Percentiles rank a stretch among this genome's conserved stretches.
Evolutionary conservation across 2,329 filamentous ascomycete genomes (phyloP).

Genomic region (Colletotrichum sp.): DNA sequence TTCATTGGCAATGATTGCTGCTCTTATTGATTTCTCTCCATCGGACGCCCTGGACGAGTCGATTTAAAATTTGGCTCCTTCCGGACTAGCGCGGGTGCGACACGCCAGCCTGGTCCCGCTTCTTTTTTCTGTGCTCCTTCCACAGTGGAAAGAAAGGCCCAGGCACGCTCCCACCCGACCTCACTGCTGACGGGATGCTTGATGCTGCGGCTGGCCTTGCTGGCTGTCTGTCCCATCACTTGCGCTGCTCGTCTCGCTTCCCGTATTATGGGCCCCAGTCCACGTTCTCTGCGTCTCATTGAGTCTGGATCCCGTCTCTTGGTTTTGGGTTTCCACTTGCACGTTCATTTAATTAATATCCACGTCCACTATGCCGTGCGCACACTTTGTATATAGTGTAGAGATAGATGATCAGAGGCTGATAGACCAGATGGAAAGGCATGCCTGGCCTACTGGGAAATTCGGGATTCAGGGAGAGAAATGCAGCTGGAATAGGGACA

Average conservation of each 20-base stretch:
- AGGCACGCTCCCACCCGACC: not conserved
- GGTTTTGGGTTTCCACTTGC: not conserved
- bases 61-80: not conserved
- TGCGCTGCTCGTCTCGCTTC: not conserved
- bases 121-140: not conserved
- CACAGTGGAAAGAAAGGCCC: not conserved
- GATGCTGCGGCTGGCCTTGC: not conserved
- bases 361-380: not conserved
- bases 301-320: not conserved
- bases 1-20: slow-evolving; percentile 10
- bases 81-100: not conserved
- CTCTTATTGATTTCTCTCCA: not conserved
- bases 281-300: slow-evolving; percentile 5
- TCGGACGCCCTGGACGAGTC: not conserved
- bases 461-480: not conserved
- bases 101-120: not conserved
- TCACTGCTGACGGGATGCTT: not conserved
- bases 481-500: not conserved
- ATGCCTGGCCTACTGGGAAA: not conserved
- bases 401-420: not conserved
- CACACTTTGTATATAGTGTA: not conserved
- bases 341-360: not conserved
- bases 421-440: not conserved
- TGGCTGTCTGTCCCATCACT: not conserved
- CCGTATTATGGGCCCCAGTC: not conserved